Base-by-base conservation (phyloP, 768 basidiomycete genomes). In the Peribolospora kevripleyi region DNA sequence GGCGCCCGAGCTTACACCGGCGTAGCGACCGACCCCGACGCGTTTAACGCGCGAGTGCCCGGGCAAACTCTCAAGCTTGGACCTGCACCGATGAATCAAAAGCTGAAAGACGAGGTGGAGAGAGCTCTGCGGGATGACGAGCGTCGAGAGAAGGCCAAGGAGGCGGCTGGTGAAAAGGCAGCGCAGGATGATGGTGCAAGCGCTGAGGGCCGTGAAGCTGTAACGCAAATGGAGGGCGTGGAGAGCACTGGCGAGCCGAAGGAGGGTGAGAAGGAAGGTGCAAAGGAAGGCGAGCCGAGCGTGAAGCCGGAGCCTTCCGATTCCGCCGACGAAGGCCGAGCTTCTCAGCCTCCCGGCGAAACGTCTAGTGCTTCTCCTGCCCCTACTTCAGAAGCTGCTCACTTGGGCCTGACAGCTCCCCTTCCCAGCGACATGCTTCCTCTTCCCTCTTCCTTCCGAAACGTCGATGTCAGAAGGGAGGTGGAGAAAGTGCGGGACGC, bases 401-500 rank as follows among this genome's bases (percentile, higher is more conserved):
- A 25, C 41, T 49, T 40, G 36, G 45, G 42, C 36, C 61, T 64
- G 10, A 42, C 74, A 41, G 70, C 77, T 8, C 86, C 86, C 0
- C 70, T 76, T 10, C 74, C 80, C 50, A 62, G 74, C 42, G 88
- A 93, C 54, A 70, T 88, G 41, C 75, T 77, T 2, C 90, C 91
- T 3, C 76, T 79, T 59, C 87, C 91, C 0, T 73, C 79, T 1
- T 71, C 78, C 0, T 93, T 95, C 70, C 81, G 81, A 62, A 79
- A 80, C 0, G 69, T 81, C 4, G 93, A 98, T 65, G 77, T 97
- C 10, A 81, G 83, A 64, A 74, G 90, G 45, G 93, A 97, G 67
- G 85, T 95, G 2, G 82, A 81, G 64, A 77, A 74, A 58, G 80
- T 97, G 7, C 75, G 84, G 47, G 93, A 98, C 68, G 81, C 81